These are phyloP conservation scores for Metarhizium anisopliae DNA, from an alignment of 2,329 filamentous ascomycete species.

Conservation along the genomic window DNA sequence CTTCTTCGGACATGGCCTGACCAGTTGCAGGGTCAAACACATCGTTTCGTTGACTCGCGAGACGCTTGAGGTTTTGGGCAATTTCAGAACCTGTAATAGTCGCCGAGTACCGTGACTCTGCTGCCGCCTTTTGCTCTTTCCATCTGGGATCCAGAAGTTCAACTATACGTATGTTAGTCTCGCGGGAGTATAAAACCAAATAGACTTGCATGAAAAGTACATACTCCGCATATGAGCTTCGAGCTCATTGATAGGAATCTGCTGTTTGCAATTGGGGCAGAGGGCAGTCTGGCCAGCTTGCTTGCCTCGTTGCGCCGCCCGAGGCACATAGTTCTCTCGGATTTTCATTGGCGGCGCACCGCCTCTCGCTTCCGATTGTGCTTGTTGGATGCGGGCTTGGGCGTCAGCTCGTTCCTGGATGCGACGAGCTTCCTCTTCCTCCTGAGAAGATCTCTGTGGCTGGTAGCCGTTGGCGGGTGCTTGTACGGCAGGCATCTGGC, in stretches of 20 bases:
- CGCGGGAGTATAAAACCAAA: neutral
- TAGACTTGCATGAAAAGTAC: constrained; percentile 13
- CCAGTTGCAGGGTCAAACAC: constrained; percentile 72
- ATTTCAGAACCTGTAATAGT: constrained; percentile 82
- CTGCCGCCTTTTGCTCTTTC: constrained; percentile 91
- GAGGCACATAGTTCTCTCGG: constrained; percentile 83
- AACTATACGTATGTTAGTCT: constrained; percentile 38
- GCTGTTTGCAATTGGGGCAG: constrained; percentile 89
- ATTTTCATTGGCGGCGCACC: constrained; percentile 73
- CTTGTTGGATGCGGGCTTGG: constrained; percentile 59
- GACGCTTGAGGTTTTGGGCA: constrained; percentile 88
- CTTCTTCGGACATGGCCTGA: constrained; percentile 62
- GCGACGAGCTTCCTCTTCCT: constrained; percentile 54
- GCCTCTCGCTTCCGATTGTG: constrained; percentile 67
- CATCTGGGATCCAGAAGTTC: constrained; percentile 88
- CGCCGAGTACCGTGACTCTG: constrained; percentile 73
- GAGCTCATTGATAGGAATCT: constrained; percentile 78
- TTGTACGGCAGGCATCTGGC: constrained; percentile 30
- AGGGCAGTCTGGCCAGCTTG: constrained; percentile 60
- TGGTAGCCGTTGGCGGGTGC: constrained; percentile 16
- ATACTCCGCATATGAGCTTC: constrained; percentile 85
- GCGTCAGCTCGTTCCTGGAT: constrained; percentile 56
- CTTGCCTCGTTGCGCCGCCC: constrained; percentile 65
- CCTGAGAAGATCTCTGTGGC: constrained; percentile 31
- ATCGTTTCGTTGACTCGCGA: constrained; percentile 80